Percentiles rank a stretch among this genome's conserved stretches.
Conservation (phyloP, 768 basidiomycete species). For the Tricholoma terreum region DNA sequence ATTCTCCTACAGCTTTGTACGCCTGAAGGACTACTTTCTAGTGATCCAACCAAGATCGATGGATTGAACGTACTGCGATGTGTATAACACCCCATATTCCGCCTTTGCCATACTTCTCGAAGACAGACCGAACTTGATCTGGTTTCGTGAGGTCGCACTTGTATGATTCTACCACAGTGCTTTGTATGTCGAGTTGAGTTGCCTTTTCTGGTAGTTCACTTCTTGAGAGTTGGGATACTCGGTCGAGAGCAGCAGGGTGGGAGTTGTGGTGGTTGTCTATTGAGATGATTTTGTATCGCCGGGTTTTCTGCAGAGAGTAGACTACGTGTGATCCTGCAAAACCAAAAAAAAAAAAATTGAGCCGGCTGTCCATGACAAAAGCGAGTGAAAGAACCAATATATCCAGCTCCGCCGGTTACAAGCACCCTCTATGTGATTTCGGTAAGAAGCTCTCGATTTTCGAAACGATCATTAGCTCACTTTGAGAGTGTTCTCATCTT, state of each 20-base stretch:
- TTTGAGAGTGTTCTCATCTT: constrained; percentile 35
- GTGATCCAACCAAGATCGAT: not conserved
- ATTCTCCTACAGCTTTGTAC: constrained; percentile 97
- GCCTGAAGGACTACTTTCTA: constrained; percentile 48
- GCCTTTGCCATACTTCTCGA: constrained; percentile 38
- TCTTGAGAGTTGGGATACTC: constrained; percentile 78
- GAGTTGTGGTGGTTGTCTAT: constrained; percentile 97
- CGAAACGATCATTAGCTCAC: constrained; percentile 34
- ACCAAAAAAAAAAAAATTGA: constrained; percentile 9
- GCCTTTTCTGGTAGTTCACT: constrained; percentile 66
- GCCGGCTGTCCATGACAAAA: constrained; percentile 3
- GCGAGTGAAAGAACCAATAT: constrained; percentile 61
- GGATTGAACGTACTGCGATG: constrained; percentile 60
- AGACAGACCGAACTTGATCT: constrained; percentile 72
- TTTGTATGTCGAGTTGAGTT: constrained; percentile 65
- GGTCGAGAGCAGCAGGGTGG: constrained; percentile 65
- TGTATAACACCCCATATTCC: constrained; percentile 81
- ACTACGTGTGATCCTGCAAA: constrained; percentile 88
- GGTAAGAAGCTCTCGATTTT: constrained; percentile 18
- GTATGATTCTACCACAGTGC: constrained; percentile 67
- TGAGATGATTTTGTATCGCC: constrained; percentile 88
- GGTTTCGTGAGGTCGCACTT: constrained; percentile 72
- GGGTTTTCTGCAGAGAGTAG: constrained; percentile 78
- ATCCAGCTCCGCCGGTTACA: constrained; percentile 75
- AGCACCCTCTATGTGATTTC: constrained; percentile 35